A percentile compares a stretch with the other conserved stretches of the same genome.
phyloP scores from a whole-genome alignment of 2,329 filamentous ascomycete genomes.

The Calonectria leucothoes region DNA sequence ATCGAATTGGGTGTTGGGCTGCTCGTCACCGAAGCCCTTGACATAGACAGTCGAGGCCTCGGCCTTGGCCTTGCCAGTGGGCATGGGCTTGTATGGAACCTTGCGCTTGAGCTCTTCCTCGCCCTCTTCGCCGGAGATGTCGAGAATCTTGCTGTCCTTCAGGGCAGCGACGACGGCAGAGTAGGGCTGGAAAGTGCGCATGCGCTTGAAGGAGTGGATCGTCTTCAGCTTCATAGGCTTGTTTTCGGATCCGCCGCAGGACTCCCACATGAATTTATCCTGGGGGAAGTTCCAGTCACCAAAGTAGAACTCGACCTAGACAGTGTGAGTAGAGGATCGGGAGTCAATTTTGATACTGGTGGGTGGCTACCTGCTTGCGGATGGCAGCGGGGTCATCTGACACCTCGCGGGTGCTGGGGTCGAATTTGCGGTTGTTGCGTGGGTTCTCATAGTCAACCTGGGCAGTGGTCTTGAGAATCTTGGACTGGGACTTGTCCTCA shows the following conservation, averaged over 20 bases:
- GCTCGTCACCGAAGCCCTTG: constrained; percentile 92
- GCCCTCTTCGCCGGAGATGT: constrained; percentile 79
- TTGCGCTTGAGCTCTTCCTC: constrained; percentile 82
- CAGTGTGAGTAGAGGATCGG: constrained; percentile 14
- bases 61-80: constrained; percentile 71
- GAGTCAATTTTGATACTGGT: background rate
- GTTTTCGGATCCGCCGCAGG: constrained; percentile 83
- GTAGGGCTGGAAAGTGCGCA: constrained; percentile 94
- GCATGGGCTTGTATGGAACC: constrained; percentile 70
- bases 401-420: constrained; percentile 74
- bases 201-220: constrained; percentile 91
- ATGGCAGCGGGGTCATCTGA: constrained; percentile 84
- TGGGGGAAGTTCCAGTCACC: constrained; percentile 88
- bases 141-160: constrained; percentile 78
- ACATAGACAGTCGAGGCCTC: constrained; percentile 86
- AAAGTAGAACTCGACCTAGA: constrained; percentile 94
- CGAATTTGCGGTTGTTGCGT: constrained; percentile 75
- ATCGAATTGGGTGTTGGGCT: constrained; percentile 88
- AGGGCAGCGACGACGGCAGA: constrained; percentile 85
- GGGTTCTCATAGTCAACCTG: constrained; percentile 52
- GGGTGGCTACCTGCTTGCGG: constrained; percentile 76
- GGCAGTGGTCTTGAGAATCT: constrained; percentile 60
- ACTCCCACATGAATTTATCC: constrained; percentile 87
- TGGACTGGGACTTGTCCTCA: constrained; percentile 35
- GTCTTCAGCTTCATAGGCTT: constrained; percentile 82